phyloP scores from a whole-genome alignment of 1,284 basidiomycete genomes.

The Sporisorium sorghi region DNA sequence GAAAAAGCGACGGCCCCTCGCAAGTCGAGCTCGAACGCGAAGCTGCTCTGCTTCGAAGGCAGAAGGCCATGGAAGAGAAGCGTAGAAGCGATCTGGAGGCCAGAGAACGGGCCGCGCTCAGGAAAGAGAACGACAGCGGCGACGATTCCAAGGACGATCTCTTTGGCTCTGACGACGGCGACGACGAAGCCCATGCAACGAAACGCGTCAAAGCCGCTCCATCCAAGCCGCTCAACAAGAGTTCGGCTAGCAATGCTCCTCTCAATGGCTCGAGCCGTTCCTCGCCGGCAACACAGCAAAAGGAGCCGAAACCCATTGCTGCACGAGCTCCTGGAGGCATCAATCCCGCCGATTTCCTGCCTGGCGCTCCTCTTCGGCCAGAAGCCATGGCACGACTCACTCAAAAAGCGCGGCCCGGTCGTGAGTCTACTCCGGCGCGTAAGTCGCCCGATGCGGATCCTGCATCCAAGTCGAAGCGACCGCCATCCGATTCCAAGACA shows the following conservation, averaged over 20 bases:
- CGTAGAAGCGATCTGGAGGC: slow-evolving; percentile 28
- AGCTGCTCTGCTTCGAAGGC: slow-evolving; percentile 42
- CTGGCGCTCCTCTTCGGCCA: slow-evolving; percentile 46
- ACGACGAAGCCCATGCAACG: background rate
- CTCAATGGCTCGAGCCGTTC: slow-evolving; percentile 9
- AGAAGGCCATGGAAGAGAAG: slow-evolving; percentile 54
- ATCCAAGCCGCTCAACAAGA: slow-evolving; percentile 8
- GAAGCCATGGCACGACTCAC: slow-evolving; percentile 36
- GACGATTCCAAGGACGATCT: slow-evolving; percentile 30
- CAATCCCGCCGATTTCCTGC: slow-evolving; percentile 55
- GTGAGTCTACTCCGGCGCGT: background rate
- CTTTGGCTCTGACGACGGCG: slow-evolving; percentile 36
- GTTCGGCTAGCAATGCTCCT: background rate
- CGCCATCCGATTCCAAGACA: slow-evolving; percentile 5
- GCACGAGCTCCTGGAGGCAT: slow-evolving; percentile 31
- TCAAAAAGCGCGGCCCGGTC: slow-evolving; percentile 20
- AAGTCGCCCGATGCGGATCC: slow-evolving; percentile 27
- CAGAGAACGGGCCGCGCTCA: slow-evolving; percentile 24
- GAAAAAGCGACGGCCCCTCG: slow-evolving; percentile 16
- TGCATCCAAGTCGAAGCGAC: slow-evolving; percentile 12
- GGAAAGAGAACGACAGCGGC: slow-evolving; percentile 11
- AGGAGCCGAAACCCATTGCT: slow-evolving; percentile 16
- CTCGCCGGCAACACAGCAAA: slow-evolving; percentile 10
- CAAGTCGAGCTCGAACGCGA: slow-evolving; percentile 35
- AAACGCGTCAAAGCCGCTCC: slow-evolving; percentile 2